Evolutionary conservation across 768 basidiomycete species (phyloP), one percentile per base, ranked within the genome.

Genomic region (Leucosporidium yakuticum): DNA sequence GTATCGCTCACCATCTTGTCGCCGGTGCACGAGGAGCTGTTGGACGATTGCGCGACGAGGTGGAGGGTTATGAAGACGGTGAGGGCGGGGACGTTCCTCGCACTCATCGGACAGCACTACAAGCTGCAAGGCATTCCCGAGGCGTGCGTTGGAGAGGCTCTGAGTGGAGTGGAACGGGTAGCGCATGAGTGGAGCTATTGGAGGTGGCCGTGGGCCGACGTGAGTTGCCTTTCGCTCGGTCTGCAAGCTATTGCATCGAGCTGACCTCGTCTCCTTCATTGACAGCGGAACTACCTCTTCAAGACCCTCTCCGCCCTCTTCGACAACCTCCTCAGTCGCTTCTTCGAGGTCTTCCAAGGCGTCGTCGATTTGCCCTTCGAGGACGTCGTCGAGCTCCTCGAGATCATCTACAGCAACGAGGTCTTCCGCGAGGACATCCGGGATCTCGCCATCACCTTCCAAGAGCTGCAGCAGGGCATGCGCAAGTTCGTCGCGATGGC

Each of bases 1-100:
- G 95, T 99, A 21, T 90, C 93, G 0, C 81, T 98, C 48, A 90
- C 91, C 11, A 97, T 99, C 65, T 80, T 99, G 23, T 91, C 91
- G 5, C 76, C 84, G 2, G 77, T 83, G 17, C 91, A 97, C 76
- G 82, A 91, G 51, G 88, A 89, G 65, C 81, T 99, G 48, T 84
- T 97, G 73, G 88, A 87, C 65, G 90, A 94, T 73, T 93, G 91
- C 73, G 91, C 91, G 4, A 73, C 89, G 67, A 83, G 91, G 51
- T 98, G 96, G 96, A 83, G 95, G 57, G 87, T 98, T 69, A 84
- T 86, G 3, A 87, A 88, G 69, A 81, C 88, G 23, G 90, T 88
- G 76, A 86, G 89, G 44, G 86, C 84, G 1, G 83, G 86, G 15
- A 87, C 86, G 75, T 96, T 94, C 80, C 79, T 96, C 74, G 88